phyloP scores from a whole-genome alignment of 2,329 filamentous ascomycete genomes.

The Talaromyces atroroseus region DNA sequence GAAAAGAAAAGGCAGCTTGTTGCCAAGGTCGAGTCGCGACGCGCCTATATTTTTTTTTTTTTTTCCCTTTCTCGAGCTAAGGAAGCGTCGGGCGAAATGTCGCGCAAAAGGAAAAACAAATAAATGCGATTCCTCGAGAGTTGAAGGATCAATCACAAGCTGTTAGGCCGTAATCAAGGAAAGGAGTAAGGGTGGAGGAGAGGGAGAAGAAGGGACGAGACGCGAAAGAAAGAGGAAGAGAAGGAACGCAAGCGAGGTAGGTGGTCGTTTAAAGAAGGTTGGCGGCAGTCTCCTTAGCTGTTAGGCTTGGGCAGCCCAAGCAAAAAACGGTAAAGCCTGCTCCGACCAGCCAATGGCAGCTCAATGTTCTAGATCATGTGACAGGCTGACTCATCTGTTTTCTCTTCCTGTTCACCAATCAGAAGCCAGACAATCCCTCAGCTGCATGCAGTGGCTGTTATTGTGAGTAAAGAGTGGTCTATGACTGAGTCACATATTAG shows the following conservation, averaged over 20 bases:
- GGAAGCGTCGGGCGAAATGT: not conserved
- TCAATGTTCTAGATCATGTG: constrained; percentile 10
- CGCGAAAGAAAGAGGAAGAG: constrained; percentile 6
- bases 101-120: constrained; percentile 2
- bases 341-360: not conserved
- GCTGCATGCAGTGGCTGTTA: not conserved
- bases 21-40: constrained; percentile 8
- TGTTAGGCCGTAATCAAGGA: not conserved
- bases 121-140: not conserved
- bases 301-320: constrained; percentile 3
- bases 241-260: constrained; percentile 1
- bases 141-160: not conserved
- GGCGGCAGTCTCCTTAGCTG: not conserved
- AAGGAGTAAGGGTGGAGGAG: not conserved
- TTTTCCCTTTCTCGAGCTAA: constrained; percentile 8
- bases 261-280: constrained; percentile 13
- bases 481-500: not conserved
- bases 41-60: constrained; percentile 2
- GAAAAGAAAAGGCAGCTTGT: not conserved
- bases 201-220: constrained; percentile 2
- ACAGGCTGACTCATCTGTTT: constrained; percentile 10
- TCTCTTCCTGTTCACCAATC: not conserved
- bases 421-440: not conserved
- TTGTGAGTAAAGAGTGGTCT: not conserved
- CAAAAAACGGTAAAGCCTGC: not conserved